These are phyloP conservation scores for Picea abies DNA, from an alignment of 83 land plant species.

Conservation along the genomic window DNA sequence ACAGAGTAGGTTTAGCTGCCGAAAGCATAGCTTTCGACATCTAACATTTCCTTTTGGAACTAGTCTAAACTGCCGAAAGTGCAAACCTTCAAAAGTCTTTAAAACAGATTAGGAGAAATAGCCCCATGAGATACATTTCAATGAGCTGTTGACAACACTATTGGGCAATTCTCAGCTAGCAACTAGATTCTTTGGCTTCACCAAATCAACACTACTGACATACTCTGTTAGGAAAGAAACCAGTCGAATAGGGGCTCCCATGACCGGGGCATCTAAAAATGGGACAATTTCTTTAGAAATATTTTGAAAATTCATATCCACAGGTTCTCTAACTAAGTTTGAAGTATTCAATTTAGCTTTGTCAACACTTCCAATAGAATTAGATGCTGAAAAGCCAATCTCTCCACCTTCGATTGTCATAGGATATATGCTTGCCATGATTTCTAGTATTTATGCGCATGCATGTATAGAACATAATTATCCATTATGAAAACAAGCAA, in stretches of 20 bases:
- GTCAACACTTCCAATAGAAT: not conserved
- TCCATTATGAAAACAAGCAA: too few relatives aligned
- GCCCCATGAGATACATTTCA: too few relatives aligned
- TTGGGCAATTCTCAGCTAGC: too few relatives aligned
- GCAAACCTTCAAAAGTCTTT: too few relatives aligned
- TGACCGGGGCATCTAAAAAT: slow-evolving; percentile 78
- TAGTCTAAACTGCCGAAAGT: too few relatives aligned
- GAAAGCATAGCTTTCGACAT: too few relatives aligned
- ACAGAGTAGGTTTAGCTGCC: too few relatives aligned
- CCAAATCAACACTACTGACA: slow-evolving; percentile 90
- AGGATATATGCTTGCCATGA: not conserved
- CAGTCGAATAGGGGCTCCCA: slow-evolving; percentile 81
- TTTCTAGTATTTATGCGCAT: not conserved
- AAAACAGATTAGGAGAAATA: too few relatives aligned
- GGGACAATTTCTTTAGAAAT: slow-evolving; percentile 20
- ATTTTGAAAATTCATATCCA: not conserved
- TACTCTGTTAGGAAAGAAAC: slow-evolving; percentile 68
- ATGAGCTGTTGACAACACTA: too few relatives aligned
- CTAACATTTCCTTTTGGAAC: too few relatives aligned
- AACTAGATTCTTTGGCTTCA: slow-evolving; percentile 17
- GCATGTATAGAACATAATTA: too few relatives aligned
- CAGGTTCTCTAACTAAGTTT: not conserved
- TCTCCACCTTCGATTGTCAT: not conserved
- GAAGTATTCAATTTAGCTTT: not conserved
- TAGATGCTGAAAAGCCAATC: not conserved